Conservation (phyloP, 2,329 filamentous ascomycete species). For the Akanthomyces uredinophilus region DNA sequence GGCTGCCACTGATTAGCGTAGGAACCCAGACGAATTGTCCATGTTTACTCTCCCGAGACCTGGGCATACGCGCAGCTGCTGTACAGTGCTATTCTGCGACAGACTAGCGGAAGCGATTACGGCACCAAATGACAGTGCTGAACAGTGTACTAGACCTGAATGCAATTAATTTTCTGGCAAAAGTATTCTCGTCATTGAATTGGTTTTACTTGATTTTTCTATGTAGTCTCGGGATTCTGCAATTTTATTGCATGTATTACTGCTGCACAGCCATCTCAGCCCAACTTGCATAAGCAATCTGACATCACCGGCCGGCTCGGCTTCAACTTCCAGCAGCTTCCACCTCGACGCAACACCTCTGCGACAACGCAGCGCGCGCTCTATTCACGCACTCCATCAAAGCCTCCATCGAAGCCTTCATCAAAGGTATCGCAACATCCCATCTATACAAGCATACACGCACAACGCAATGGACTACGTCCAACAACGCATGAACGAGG, state of each 20-base stretch:
- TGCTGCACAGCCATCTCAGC: too few relatives aligned
- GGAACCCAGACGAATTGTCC: neutral
- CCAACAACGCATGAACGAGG: slow-evolving; percentile 49
- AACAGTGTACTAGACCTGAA: too few relatives aligned
- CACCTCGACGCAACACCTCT: neutral
- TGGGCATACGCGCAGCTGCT: neutral
- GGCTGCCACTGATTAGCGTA: neutral
- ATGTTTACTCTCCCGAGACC: neutral
- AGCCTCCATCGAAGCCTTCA: too few relatives aligned
- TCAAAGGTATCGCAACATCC: neutral
- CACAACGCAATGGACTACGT: slow-evolving; percentile 56
- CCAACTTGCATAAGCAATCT: neutral
- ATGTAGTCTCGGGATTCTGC: too few relatives aligned
- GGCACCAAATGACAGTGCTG: too few relatives aligned
- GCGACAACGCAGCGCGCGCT: neutral
- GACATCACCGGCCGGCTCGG: slow-evolving; percentile 7
- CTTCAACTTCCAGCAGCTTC: slow-evolving; percentile 1
- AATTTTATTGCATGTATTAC: too few relatives aligned
- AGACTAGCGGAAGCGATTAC: too few relatives aligned
- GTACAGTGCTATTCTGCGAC: neutral
- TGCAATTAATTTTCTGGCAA: too few relatives aligned
- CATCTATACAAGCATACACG: neutral
- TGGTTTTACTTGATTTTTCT: too few relatives aligned
- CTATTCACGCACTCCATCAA: neutral
- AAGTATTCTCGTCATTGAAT: too few relatives aligned